Conservation (phyloP, 331 rosid species). For the Quercus tomentella region DNA sequence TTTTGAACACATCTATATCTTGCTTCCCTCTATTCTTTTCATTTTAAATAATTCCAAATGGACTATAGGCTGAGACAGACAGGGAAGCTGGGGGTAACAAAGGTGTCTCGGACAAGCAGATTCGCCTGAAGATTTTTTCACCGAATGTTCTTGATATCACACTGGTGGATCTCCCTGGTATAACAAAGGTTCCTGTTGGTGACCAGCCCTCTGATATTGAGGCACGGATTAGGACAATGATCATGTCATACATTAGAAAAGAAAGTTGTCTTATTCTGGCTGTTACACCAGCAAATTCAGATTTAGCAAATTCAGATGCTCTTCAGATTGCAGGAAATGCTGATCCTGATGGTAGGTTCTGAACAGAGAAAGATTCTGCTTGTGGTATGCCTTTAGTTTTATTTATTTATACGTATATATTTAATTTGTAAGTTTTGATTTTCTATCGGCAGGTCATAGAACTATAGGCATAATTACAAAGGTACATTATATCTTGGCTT, state of each 20-base stretch:
- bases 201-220: slow-evolving; percentile 98
- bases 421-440: slow-evolving; percentile 6
- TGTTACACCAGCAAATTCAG: slow-evolving; percentile 93
- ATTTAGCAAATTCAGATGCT: slow-evolving; percentile 98
- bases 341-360: slow-evolving; percentile 86
- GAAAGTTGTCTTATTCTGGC: slow-evolving; percentile 88
- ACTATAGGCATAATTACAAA: slow-evolving; percentile 96
- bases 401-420: neutral
- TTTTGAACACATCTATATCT: neutral
- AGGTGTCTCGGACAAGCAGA: slow-evolving; percentile 92
- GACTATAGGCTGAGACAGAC: slow-evolving; percentile 81
- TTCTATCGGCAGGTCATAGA: slow-evolving; percentile 67
- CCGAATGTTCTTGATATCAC: slow-evolving; percentile 97
- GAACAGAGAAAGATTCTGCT: neutral
- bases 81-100: slow-evolving; percentile 89
- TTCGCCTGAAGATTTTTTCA: slow-evolving; percentile 86
- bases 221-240: slow-evolving; percentile 89
- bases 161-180: slow-evolving; percentile 94
- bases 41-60: neutral
- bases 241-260: slow-evolving; percentile 85
- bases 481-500: slow-evolving; percentile 39
- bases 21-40: neutral
- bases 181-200: slow-evolving; percentile 99
- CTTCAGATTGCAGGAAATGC: slow-evolving; percentile 98
- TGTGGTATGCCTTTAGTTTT: slow-evolving; percentile 2